Base-by-base conservation (phyloP, 2,329 filamentous ascomycete species). In the Ophiostoma quercus region DNA sequence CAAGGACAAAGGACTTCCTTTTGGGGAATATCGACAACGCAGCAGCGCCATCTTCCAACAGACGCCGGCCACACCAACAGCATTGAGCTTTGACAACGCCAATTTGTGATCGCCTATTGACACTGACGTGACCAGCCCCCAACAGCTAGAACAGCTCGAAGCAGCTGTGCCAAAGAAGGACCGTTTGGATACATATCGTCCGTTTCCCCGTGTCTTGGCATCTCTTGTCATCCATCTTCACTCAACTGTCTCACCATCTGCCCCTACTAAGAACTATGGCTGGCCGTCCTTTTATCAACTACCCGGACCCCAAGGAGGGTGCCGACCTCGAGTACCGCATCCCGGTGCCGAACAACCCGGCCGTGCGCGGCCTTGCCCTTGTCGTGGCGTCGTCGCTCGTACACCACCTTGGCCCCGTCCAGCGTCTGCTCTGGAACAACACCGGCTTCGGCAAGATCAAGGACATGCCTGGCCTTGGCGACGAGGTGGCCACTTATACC, bases 351-450 rank as follows among this genome's bases (percentile, higher is more conserved):
- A 82, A 85, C 57, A 93, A 94, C 76, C 92, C 92, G 0, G 84
- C 87, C 1, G 81, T 96, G 73, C 84, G 88, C 69, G 92, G 92
- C 5, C 79, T 84, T 41, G 78, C 87, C 8, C 81, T 96, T 66
- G 82, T 86, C 37, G 81, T 89, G 68, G 87, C 85, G 71, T 6
- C 22, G 29, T 22, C 43, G 1, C 1, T 89, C 25, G 79, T 93
- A 62, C 81, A 86, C 1, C 85, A 84, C 34, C 79, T 88, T n/a
- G 80, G 81, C 12, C 82, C 85, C 62, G 72, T 94, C 9, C 89
- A 91, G 71, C 84, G 83, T 70, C 79, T 85, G 65, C 83, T 94
- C 72, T 96, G 90, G 89, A 80, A 79, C 67, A 92, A 92, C 80
- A 89, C 90, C 66, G 79, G 84, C 37, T 85, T 88, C 70, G 81